Evolutionary conservation across 495 filamentous ascomycete species (phyloP).

Genomic region (Penicillium simplicissimum): DNA sequence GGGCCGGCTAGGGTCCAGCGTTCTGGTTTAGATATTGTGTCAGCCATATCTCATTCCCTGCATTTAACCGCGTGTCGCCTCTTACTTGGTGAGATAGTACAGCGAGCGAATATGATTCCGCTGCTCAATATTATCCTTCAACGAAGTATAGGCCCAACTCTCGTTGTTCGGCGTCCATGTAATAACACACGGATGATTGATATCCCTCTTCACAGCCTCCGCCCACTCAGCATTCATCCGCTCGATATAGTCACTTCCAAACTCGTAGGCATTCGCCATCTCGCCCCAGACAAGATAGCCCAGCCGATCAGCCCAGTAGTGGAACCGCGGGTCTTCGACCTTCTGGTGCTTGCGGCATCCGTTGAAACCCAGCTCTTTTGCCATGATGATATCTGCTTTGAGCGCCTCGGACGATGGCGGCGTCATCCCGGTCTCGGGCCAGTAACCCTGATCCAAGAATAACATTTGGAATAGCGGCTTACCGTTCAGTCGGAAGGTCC

Average conservation of each 20-base stretch:
- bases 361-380: conserved; percentile 35
- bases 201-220: conserved; percentile 56
- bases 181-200: conserved; percentile 62
- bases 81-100: conserved; percentile 59
- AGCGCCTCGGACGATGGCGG: conserved; percentile 38
- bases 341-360: conserved; percentile 47
- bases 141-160: conserved; percentile 58
- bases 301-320: conserved; percentile 44
- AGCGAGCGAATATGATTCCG: conserved; percentile 58
- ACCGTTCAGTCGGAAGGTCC: conserved; percentile 41
- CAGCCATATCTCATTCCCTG: background rate
- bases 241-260: conserved; percentile 50
- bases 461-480: conserved; percentile 42
- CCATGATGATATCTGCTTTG: conserved; percentile 35
- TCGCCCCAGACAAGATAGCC: conserved; percentile 45
- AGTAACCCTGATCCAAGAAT: conserved; percentile 43
- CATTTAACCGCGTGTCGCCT: conserved; percentile 9
- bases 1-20: conserved; percentile 56
- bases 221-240: conserved; percentile 58
- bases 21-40: conserved; percentile 23
- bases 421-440: conserved; percentile 41
- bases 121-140: conserved; percentile 53
- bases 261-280: conserved; percentile 50
- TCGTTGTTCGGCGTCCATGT: conserved; percentile 64
- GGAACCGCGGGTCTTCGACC: conserved; percentile 40